Base-by-base conservation (phyloP, 169 alveolate genomes). In the Plasmodium chabaudi region DNA sequence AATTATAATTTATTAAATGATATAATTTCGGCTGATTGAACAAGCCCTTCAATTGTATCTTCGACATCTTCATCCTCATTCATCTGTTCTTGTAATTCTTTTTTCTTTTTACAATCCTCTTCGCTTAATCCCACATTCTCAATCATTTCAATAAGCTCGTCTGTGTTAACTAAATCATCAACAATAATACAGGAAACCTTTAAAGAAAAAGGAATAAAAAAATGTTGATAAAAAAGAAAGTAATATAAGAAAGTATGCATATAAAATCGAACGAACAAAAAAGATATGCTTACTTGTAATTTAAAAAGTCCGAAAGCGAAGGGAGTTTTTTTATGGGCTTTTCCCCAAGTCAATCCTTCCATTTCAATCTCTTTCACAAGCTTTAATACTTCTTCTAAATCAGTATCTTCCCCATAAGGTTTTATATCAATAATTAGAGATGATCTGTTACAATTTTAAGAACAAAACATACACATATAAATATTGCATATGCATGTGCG, bases 291-390 rank as follows among this genome's bases (percentile, higher is more conserved):
- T 88, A 92, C 95, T 61, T 95, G 97, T 44, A 95, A 88, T 73
- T 95, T 95, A 92, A 92, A 93, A 84, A 95, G 93, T 15, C 97
- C 97, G 70, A 87, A 95, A 12, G 97, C 97, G 55, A 95, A 87
- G n/a, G 97, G 97, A 23, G 91, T 93, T 88, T 93, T 95, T 68
- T 95, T 93, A 71, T 92, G 88, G 34, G 95, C 96, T 57, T 89
- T 95, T 13, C 97, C 97, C 97, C 97, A 95, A 9, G 96, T 92
- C 53, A 95, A 87, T 15, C 97, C 97, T 21, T 95, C 97, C 68
- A 95, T 87, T 64, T 91, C 74, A 59, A 95, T 88, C 60, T 71
- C 72, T 92, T 93, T 94, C 42, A 95, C 96, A 51, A 88, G 77
- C 25, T 92, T 86, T 72, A 88, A 47, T n/a, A 95, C 95, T 49